Percentiles rank a stretch among this genome's conserved stretches.
Evolutionary conservation across 148 eudicot species (phyloP).

Genomic region (Nepenthes mirabilis): DNA sequence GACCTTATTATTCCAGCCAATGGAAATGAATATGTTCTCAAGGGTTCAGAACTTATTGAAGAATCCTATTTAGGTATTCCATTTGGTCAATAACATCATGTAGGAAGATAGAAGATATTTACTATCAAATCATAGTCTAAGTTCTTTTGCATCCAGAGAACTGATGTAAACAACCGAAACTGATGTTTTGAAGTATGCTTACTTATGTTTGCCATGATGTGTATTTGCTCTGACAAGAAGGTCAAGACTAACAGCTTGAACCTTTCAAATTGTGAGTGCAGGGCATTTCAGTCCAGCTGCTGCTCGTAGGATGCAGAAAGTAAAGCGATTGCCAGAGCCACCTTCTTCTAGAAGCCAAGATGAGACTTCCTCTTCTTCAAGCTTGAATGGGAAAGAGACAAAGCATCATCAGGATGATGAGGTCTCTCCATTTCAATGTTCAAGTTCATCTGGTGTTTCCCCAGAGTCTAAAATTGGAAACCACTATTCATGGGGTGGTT

Average conservation of each 20-base stretch:
- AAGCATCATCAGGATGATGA: constrained; percentile 60
- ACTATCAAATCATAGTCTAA: background rate
- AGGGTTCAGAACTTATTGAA: constrained; percentile 81
- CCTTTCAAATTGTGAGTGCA: constrained; percentile 10
- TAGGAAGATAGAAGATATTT: constrained; percentile 1
- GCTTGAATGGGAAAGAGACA: constrained; percentile 49
- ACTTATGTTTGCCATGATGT: background rate
- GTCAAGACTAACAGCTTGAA: background rate
- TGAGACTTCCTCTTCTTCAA: constrained; percentile 65
- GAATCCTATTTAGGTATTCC: constrained; percentile 47
- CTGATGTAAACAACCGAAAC: background rate
- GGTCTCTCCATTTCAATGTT: constrained; percentile 46
- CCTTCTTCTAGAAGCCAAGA: constrained; percentile 62
- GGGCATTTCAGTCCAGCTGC: constrained; percentile 54
- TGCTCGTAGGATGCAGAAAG: constrained; percentile 33
- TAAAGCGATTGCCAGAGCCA: constrained; percentile 65
- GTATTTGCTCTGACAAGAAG: background rate
- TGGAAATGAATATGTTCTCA: constrained; percentile 82
- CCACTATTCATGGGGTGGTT: constrained; percentile 41
- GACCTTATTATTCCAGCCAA: constrained; percentile 78
- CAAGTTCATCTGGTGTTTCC: constrained; percentile 51
- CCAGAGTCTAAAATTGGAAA: constrained; percentile 58
- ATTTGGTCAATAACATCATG: background rate
- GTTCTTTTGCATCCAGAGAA: too few relatives aligned
- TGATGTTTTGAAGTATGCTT: background rate